Conservation (phyloP, 2,329 filamentous ascomycete species). For the Stemphylium vesicarium region DNA sequence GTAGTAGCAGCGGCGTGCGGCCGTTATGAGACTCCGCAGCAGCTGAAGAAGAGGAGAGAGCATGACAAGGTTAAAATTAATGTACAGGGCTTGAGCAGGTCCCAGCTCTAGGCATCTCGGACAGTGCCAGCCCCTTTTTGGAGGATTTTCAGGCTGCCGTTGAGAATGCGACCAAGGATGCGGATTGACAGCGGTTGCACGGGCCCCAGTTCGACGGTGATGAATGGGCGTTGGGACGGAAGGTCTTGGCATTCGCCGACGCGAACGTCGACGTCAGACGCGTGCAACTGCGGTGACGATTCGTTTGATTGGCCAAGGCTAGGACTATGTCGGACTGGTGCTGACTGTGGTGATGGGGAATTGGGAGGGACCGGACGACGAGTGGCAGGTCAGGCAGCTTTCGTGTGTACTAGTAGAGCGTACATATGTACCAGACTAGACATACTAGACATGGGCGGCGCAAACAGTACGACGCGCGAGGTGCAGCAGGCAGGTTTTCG, state of each 20-base stretch:
- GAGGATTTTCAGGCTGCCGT: slow-evolving; percentile 31
- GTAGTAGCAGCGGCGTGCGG: slow-evolving; percentile 1
- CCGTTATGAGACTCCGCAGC: slow-evolving; percentile 11
- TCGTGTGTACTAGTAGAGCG: no score
- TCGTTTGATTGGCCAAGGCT: slow-evolving; percentile 2
- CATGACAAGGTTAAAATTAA: not conserved
- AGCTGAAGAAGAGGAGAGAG: not conserved
- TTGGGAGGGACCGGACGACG: no score
- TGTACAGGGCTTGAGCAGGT: slow-evolving; percentile 10
- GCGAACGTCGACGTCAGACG: slow-evolving; percentile 36
- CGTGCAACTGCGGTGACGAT: slow-evolving; percentile 23
- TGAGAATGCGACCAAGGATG: slow-evolving; percentile 23
- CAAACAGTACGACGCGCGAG: not conserved
- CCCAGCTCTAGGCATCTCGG: slow-evolving; percentile 17
- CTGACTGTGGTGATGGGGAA: slow-evolving; percentile 12
- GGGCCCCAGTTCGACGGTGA: slow-evolving; percentile 21
- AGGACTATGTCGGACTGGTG: slow-evolving; percentile 8
- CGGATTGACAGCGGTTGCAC: slow-evolving; percentile 32
- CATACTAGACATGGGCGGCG: not conserved
- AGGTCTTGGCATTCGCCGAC: slow-evolving; percentile 21
- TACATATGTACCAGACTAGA: not conserved
- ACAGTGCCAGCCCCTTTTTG: slow-evolving; percentile 17
- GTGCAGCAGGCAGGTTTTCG: slow-evolving; percentile 4
- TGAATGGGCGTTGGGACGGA: slow-evolving; percentile 19
- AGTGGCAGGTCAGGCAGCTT: no score